Base-by-base conservation (phyloP, 2,329 filamentous ascomycete species). In the Trichoderma citrinoviride region DNA sequence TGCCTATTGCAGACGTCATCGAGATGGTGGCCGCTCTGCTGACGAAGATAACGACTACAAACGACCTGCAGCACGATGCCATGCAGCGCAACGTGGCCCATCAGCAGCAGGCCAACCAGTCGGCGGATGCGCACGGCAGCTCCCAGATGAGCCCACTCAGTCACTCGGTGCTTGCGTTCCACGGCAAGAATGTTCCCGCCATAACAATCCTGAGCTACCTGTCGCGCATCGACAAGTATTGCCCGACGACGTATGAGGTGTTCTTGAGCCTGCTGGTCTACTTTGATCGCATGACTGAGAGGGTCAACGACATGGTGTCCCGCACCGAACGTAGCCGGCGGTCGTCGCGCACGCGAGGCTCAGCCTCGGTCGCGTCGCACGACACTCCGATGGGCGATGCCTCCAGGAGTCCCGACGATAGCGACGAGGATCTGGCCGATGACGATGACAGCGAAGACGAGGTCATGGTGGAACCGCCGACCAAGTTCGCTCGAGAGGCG, bases 261-360 rank as follows among this genome's bases (percentile, higher is more conserved):
- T 99, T 99, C 74, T 80, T 99, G 66, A 97, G 93, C 74, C 79
- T 99, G 72, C 80, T 99, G 63, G 93, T 99, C 37, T 99, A 98
- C 78, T 99, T 99, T 78, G 95, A 99, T 76, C 90, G 95, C 67
- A 99, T 99, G 95, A 97, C 94, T 49, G 95, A 98, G 76, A 86
- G 92, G 65, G 93, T 98, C 66, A 98, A 98, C 74, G 89, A 90
- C 50, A 84, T 89, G 65, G 90, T 92, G 7, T 84, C 90, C 75
- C 87, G 90, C 74, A 87, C 84, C 73, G 89, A 84, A 78, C 74
- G 61, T 69, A 66, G 47, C 21, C 40, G 66, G 56, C 67, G 50
- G 50, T 66, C 43, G 52, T 58, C 21, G 49, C 67, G 64, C 40
- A 52, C 58, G 12, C 58, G 49, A 44, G 58, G 58, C 12, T 25